Conservation (phyloP, 164 flowering plant genomes). For the Hamamelis virginiana region DNA sequence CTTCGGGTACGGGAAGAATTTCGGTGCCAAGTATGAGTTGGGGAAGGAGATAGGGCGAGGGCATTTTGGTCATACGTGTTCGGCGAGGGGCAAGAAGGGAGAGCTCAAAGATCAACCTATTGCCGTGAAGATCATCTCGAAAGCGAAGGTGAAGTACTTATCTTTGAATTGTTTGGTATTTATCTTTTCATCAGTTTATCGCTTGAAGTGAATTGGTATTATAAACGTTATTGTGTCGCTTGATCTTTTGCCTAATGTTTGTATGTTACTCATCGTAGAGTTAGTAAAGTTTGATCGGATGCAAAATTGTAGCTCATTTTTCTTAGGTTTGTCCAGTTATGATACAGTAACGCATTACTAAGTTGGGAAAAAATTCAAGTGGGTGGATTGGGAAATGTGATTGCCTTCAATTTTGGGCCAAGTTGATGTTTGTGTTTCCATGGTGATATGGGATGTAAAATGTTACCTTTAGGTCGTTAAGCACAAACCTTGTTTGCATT, state of each 20-base stretch:
- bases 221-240: background rate
- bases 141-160: constrained; percentile 65
- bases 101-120: constrained; percentile 72
- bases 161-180: background rate
- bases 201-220: background rate
- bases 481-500: too few species aligned
- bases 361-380: too few species aligned
- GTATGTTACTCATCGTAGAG: too few species aligned
- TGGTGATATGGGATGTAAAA: too few species aligned
- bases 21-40: constrained; percentile 82
- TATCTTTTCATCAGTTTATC: background rate
- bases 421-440: too few species aligned
- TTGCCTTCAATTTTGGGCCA: too few species aligned
- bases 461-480: too few species aligned
- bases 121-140: constrained; percentile 93
- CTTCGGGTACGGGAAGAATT: constrained; percentile 82
- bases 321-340: too few species aligned
- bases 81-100: constrained; percentile 74
- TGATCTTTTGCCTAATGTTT: background rate
- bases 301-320: too few species aligned
- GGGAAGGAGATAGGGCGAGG: constrained; percentile 96
- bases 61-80: constrained; percentile 98
- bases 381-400: too few species aligned
- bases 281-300: too few species aligned
- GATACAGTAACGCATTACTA: too few species aligned